Base-by-base conservation (phyloP, 2,329 filamentous ascomycete genomes). In the Zarea fungicola region DNA sequence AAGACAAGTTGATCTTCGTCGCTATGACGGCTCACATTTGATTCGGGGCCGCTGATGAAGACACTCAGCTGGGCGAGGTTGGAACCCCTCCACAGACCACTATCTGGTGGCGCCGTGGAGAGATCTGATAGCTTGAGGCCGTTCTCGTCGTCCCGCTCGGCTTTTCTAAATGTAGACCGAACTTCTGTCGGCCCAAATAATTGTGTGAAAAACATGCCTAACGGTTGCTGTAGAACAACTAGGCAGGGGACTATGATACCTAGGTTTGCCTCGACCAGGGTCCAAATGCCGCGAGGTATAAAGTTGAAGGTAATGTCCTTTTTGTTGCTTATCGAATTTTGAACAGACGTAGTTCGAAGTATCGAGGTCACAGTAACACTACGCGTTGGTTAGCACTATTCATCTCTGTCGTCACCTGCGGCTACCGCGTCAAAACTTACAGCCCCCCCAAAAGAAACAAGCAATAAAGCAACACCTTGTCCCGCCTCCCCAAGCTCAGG, bases 201-300 rank as follows among this genome's bases (percentile, higher is more conserved):
- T 3, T 43, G 49, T 13, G 56, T 56, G 22, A 56, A 56, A 2
- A 55, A 2, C 2, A 49, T 49, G 9, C 51, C 49, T 4, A 60
- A 35, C 1, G 56, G 56, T 32, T 55, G 57, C 18, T 52, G 53
- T 8, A 60, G 51, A 3, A 54, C 43, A 3, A 66, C 65, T 5
- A 69, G 58, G 50, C 67, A 69, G 34, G 65, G 58, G 48, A 66
- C 65, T 13, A 70, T 61, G 50, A 69, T 63, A 52, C 64, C 68
- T 22, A 62, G 58, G 22, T 64, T 64, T 26, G 68, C 60, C 47
- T 71, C 68, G n/a, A 65, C 55, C 34, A 69, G 58, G 6, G 64
- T 65, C 64, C 66, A 70, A 23, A 60, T 55, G 26, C 57, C 57
- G 28, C 55, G 51, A 4, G 56, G 41, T 25, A 59, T 57, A 16